Evolutionary conservation across 164 flowering plant species (phyloP).

Genomic region (Dillenia suffruticosa): DNA sequence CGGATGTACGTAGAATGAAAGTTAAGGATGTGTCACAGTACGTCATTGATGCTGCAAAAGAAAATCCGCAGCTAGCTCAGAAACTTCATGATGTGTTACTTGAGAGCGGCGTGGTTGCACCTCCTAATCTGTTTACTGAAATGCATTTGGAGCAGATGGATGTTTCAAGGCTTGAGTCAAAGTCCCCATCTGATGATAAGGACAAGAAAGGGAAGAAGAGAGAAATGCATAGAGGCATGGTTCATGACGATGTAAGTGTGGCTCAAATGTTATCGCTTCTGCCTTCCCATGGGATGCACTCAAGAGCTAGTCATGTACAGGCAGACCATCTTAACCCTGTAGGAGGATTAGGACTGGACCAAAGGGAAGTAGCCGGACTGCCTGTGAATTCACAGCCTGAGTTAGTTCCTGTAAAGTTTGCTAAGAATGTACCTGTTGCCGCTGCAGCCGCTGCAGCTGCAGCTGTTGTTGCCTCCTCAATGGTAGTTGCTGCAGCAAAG

Average conservation of each 20-base stretch:
- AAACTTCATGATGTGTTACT: slow-evolving; percentile 92
- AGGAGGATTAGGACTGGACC: slow-evolving; percentile 30
- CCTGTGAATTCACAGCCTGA: slow-evolving; percentile 32
- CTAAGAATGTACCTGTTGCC: slow-evolving; percentile 66
- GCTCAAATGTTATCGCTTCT: slow-evolving; percentile 50
- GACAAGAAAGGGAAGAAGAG: slow-evolving; percentile 18
- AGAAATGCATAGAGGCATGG: slow-evolving; percentile 23
- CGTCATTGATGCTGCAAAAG: slow-evolving; percentile 97
- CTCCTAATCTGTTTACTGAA: slow-evolving; percentile 75
- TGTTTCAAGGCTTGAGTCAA: slow-evolving; percentile 24
- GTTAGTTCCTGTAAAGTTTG: slow-evolving; percentile 29
- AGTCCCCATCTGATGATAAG: slow-evolving; percentile 30
- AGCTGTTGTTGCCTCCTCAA: slow-evolving; percentile 88
- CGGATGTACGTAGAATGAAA: slow-evolving; percentile 81
- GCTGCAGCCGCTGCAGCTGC: slow-evolving; percentile 84
- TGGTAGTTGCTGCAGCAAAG: slow-evolving; percentile 86
- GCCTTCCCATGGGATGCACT: slow-evolving; percentile 36
- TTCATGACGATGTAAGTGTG: slow-evolving; percentile 26
- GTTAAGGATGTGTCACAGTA: slow-evolving; percentile 94
- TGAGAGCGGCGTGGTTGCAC: slow-evolving; percentile 96
- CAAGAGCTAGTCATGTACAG: slow-evolving; percentile 27
- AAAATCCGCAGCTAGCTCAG: slow-evolving; percentile 92
- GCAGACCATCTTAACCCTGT: slow-evolving; percentile 30
- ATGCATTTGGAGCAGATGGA: slow-evolving; percentile 37
- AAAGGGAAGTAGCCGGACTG: slow-evolving; percentile 22